Percentiles rank a stretch among this genome's conserved stretches.
Conservation (phyloP, 2,329 filamentous ascomycete genomes). For the Claviceps humidiphila region DNA sequence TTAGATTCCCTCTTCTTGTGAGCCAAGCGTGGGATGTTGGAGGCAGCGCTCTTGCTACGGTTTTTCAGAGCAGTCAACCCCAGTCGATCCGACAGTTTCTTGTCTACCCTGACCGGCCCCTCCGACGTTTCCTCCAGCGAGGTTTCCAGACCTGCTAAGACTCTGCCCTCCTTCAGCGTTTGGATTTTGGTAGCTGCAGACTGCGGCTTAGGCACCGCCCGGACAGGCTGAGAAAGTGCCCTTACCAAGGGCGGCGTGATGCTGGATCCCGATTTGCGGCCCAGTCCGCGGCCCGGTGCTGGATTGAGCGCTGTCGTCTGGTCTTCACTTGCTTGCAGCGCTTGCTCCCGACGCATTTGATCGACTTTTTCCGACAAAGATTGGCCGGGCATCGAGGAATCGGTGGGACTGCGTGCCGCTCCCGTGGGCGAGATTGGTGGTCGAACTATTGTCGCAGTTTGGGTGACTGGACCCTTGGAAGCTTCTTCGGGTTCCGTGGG, state of each 20-base stretch:
- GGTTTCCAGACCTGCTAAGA: constrained; percentile 13
- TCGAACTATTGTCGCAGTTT: constrained; percentile 5
- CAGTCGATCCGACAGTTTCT: constrained; percentile 63
- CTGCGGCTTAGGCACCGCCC: constrained; percentile 32
- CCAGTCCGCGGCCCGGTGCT: constrained; percentile 22
- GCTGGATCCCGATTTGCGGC: constrained; percentile 31
- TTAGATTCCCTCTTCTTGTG: constrained; percentile 61
- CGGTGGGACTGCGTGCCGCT: constrained; percentile 8
- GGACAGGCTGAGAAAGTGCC: constrained; percentile 37
- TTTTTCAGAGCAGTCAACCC: constrained; percentile 52
- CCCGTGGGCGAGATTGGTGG: constrained; percentile 12
- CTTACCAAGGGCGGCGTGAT: constrained; percentile 41
- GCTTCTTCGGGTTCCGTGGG: neutral
- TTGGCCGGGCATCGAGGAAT: constrained; percentile 9
- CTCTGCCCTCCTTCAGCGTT: constrained; percentile 21
- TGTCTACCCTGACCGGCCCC: constrained; percentile 44
- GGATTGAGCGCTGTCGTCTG: constrained; percentile 13
- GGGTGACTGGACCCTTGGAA: neutral
- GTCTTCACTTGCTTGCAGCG: constrained; percentile 14
- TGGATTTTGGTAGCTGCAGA: constrained; percentile 29
- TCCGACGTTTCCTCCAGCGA: constrained; percentile 18
- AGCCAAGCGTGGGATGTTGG: constrained; percentile 79
- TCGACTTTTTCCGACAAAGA: constrained; percentile 34
- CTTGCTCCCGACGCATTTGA: constrained; percentile 37
- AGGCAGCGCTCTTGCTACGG: constrained; percentile 43